Conservation (phyloP, 2,329 filamentous ascomycete genomes). For the Sporothrix pallida region DNA sequence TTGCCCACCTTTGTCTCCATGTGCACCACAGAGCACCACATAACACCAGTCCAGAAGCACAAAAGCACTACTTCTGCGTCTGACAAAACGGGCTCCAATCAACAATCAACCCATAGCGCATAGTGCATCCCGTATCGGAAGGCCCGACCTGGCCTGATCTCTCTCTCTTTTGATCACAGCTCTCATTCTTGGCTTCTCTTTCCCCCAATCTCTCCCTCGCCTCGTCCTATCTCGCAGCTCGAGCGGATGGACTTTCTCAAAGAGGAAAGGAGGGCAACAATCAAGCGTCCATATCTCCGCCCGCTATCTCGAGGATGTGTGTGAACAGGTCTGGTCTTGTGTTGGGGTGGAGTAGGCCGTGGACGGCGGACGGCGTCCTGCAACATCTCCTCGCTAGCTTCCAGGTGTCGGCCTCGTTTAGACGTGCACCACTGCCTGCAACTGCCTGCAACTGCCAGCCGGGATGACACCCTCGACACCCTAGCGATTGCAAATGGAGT, state of each 20-base stretch:
- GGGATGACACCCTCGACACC: neutral
- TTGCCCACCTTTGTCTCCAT: no score
- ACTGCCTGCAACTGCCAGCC: slow-evolving; percentile 14
- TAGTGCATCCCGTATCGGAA: no score
- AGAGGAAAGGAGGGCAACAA: slow-evolving; percentile 23
- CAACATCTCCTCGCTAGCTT: no score
- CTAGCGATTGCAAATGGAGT: no score
- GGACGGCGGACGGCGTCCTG: slow-evolving; percentile 3
- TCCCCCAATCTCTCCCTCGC: slow-evolving; percentile 7
- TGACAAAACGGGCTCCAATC: no score
- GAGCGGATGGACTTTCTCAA: slow-evolving; percentile 32
- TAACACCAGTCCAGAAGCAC: no score
- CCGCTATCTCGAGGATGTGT: neutral
- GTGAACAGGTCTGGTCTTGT: no score
- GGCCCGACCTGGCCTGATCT: neutral
- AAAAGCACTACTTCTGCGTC: no score
- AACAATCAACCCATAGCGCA: no score
- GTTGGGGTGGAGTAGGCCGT: no score
- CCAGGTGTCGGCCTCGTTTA: neutral
- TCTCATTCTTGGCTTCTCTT: neutral
- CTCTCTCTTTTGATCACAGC: neutral
- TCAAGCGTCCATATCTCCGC: slow-evolving; percentile 22
- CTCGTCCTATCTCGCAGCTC: slow-evolving; percentile 27
- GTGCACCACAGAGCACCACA: no score
- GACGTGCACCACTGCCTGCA: neutral